Percentiles rank a stretch among this genome's conserved stretches.
Evolutionary conservation across 495 filamentous ascomycete genomes (phyloP).

Genomic region (Penicillium salamii): DNA sequence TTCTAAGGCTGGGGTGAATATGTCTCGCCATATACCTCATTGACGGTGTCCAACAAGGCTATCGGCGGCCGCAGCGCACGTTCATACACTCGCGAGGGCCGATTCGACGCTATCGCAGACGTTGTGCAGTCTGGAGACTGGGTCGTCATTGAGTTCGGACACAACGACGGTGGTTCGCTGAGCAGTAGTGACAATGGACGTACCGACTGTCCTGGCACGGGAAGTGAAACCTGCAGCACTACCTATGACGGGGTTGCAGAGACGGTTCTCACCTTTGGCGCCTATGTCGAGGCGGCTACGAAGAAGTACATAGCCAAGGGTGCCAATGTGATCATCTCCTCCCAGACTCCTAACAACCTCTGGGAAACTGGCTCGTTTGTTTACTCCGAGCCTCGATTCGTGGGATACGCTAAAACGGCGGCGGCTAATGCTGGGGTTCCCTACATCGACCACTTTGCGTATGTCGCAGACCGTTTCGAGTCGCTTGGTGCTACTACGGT

Average conservation of each 20-base stretch:
- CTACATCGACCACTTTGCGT: conserved; percentile 62
- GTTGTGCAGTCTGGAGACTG: conserved; percentile 50
- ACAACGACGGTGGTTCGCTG: conserved; percentile 64
- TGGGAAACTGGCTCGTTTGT: conserved; percentile 55
- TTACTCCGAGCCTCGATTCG: conserved; percentile 49
- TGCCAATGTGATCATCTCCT: conserved; percentile 59
- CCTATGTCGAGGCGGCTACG: conserved; percentile 56
- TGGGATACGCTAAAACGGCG: conserved; percentile 53
- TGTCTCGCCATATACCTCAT: conserved; percentile 43
- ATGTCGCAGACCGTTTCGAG: conserved; percentile 51
- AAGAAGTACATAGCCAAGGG: conserved; percentile 53
- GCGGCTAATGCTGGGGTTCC: conserved; percentile 41
- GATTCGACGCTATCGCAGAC: conserved; percentile 52
- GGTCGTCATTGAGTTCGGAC: conserved; percentile 62
- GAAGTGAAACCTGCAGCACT: conserved; percentile 53
- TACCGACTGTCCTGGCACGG: conserved; percentile 54
- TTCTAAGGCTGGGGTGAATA: conserved; percentile 59
- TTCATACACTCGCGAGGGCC: conserved; percentile 58
- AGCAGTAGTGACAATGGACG: conserved; percentile 56
- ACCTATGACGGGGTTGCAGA: conserved; percentile 49
- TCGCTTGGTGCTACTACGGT: conserved; percentile 43
- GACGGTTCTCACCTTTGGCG: conserved; percentile 56
- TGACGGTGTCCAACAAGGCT: conserved; percentile 55
- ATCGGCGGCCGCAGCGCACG: conserved; percentile 58
- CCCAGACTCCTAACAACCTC: conserved; percentile 61